Evolutionary conservation across 306 rosid genomes (phyloP).

Genomic region (Astragalus glycyphyllos): DNA sequence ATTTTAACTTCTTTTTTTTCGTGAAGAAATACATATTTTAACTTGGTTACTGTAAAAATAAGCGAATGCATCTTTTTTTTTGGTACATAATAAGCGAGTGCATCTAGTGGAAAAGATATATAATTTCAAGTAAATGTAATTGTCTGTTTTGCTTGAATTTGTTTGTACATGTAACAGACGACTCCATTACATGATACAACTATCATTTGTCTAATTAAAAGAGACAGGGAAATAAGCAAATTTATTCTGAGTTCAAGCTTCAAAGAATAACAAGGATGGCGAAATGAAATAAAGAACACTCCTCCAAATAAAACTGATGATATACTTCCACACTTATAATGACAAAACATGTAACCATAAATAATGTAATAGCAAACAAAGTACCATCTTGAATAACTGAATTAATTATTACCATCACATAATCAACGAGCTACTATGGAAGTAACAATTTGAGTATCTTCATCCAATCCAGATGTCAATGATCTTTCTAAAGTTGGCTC

Average conservation of each 20-base stretch:
- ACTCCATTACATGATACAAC: slow-evolving; percentile 10
- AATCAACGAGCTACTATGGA: slow-evolving; percentile 52
- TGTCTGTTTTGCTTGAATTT: slow-evolving; percentile 8
- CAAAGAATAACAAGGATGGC: slow-evolving; percentile 17
- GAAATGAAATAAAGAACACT: slow-evolving; percentile 15
- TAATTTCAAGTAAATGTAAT: slow-evolving; percentile 6
- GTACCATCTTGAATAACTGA: slow-evolving; percentile 32
- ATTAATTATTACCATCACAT: slow-evolving; percentile 2
- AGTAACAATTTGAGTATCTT: slow-evolving; percentile 42
- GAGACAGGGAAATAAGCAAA: slow-evolving; percentile 18
- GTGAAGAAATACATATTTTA: too few relatives aligned
- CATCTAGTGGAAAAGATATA: slow-evolving; percentile 2
- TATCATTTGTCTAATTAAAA: neutral
- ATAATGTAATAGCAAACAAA: neutral
- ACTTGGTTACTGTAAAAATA: too few relatives aligned
- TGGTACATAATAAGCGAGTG: too few relatives aligned
- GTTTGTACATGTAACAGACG: slow-evolving; percentile 14
- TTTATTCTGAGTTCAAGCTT: slow-evolving; percentile 26
- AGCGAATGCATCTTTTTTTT: too few relatives aligned
- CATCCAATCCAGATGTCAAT: slow-evolving; percentile 47
- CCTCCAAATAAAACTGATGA: slow-evolving; percentile 9
- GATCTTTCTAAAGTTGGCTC: slow-evolving; percentile 41
- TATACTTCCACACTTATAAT: slow-evolving; percentile 7
- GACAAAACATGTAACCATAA: slow-evolving; percentile 13
- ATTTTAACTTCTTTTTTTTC: too few relatives aligned